Conservation (phyloP, 1,139 yeast genomes). For the Candida mesenterica region DNA sequence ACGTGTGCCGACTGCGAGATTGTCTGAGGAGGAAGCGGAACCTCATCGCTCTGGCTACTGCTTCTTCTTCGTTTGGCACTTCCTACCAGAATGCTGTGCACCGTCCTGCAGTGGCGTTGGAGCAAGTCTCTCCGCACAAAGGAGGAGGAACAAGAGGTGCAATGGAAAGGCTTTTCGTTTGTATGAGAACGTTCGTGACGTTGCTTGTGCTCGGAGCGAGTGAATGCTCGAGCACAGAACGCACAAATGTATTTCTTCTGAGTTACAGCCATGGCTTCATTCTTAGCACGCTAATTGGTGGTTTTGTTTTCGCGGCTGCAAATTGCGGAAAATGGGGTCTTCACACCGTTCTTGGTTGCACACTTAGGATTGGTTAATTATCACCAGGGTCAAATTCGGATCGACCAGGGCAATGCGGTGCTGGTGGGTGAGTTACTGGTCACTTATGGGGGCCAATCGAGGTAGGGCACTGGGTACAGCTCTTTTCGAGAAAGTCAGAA, state of each 20-base stretch:
- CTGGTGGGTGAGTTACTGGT: too few relatives aligned
- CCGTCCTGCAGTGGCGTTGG: constrained; percentile 77
- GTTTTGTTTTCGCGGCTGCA: too few relatives aligned
- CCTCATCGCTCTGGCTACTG: too few relatives aligned
- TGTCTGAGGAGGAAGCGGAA: too few relatives aligned
- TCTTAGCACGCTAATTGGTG: too few relatives aligned
- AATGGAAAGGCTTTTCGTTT: constrained; percentile 78
- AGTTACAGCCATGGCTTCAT: constrained; percentile 40
- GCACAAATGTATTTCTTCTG: constrained; percentile 72
- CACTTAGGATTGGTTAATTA: too few relatives aligned
- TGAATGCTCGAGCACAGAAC: constrained; percentile 77
- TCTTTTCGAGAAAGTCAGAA: not conserved
- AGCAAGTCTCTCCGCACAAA: constrained; percentile 76
- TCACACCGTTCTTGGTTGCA: too few relatives aligned
- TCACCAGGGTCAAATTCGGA: too few relatives aligned
- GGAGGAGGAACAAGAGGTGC: constrained; percentile 66
- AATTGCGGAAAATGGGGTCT: too few relatives aligned
- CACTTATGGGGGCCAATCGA: too few relatives aligned
- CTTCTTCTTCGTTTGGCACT: not conserved
- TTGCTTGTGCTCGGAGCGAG: constrained; percentile 77
- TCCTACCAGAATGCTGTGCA: constrained; percentile 43
- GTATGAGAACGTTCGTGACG: constrained; percentile 85
- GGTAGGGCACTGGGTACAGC: not conserved
- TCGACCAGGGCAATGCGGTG: too few relatives aligned
- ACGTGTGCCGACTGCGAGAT: not conserved